A percentile compares a stretch with the other conserved stretches of the same genome.
Conservation (phyloP, 768 basidiomycete species). For the Suillus ampliporus region DNA sequence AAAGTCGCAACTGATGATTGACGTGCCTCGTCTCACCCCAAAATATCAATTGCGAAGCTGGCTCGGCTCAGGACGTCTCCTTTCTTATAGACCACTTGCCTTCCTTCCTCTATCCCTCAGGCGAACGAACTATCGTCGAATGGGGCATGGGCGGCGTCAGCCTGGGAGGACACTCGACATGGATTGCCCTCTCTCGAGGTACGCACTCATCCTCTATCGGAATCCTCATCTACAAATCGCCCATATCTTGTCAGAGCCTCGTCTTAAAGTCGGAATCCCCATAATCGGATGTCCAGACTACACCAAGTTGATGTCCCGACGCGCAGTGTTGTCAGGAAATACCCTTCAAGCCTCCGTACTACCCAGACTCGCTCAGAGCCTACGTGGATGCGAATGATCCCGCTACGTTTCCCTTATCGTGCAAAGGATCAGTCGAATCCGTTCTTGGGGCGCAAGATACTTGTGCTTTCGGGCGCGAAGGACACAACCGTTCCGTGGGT, state of each 20-base stretch:
- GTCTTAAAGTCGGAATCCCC: conserved; percentile 51
- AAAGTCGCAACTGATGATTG: background rate
- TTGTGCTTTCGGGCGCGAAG: conserved; percentile 69
- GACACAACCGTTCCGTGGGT: conserved; percentile 74
- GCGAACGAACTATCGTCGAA: conserved; percentile 60
- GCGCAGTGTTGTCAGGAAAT: conserved; percentile 56
- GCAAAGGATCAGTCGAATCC: conserved; percentile 51
- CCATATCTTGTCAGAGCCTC: conserved; percentile 42
- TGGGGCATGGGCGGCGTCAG: conserved; percentile 82
- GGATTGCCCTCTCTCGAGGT: conserved; percentile 67
- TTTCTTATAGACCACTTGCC: conserved; percentile 84
- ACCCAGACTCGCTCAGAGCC: conserved; percentile 58
- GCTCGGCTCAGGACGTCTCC: conserved; percentile 77
- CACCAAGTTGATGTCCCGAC: conserved; percentile 55
- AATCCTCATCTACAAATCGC: background rate
- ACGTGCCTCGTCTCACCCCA: background rate
- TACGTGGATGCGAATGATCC: conserved; percentile 56
- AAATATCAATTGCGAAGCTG: conserved; percentile 47
- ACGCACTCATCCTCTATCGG: conserved; percentile 8
- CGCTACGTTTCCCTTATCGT: conserved; percentile 46
- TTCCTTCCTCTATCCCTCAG: conserved; percentile 71
- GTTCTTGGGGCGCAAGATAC: conserved; percentile 73
- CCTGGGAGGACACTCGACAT: conserved; percentile 85
- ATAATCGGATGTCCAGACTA: conserved; percentile 80
- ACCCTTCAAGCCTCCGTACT: conserved; percentile 53